Evolutionary conservation across 78 protist species (phyloP), one percentile per base, ranked within the genome.

Genomic region (Monosiga brevicollis): DNA sequence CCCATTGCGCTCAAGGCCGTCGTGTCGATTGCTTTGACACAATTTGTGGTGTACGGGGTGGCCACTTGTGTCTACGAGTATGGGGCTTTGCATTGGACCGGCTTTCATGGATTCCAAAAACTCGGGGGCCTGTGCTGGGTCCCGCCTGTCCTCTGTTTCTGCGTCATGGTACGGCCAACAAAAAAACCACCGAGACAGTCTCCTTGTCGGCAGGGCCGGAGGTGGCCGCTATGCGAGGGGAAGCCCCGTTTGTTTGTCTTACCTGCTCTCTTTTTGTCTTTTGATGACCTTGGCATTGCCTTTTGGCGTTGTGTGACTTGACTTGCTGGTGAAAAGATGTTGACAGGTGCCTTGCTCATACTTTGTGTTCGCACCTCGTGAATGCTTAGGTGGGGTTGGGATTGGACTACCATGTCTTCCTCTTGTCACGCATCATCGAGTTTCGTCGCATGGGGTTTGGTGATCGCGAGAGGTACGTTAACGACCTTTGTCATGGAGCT

Each of bases 341-440:
- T n/a, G n/a, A n/a, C n/a, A n/a, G n/a, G n/a, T n/a, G n/a, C n/a
- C n/a, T n/a, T n/a, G n/a, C n/a, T n/a, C n/a, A n/a, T n/a, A n/a
- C n/a, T n/a, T n/a, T n/a, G n/a, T n/a, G n/a, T n/a, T n/a, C n/a
- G n/a, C n/a, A n/a, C n/a, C n/a, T n/a, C n/a, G n/a, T n/a, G n/a
- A n/a, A n/a, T n/a, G n/a, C n/a, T n/a, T 0, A 20, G 15, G n/a
- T 76, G 26, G 87, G 73, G 42, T n/a, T 84, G 73, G 73, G 34
- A 29, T 43, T 84, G 32, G 87, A 84, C 78, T 84, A 84, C 78
- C 75, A 84, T 11, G 0, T 76, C 54, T 84, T 71, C 73, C 71
- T 84, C 23, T 41, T 75, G 34, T 2, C 72, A 36, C 80, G 87
- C 62, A 36, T 84, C 1, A 43, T 35, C 29, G 87, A 84, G 36